Base-by-base conservation (phyloP, 2,329 filamentous ascomycete species). In the Mycogone perniciosa region DNA sequence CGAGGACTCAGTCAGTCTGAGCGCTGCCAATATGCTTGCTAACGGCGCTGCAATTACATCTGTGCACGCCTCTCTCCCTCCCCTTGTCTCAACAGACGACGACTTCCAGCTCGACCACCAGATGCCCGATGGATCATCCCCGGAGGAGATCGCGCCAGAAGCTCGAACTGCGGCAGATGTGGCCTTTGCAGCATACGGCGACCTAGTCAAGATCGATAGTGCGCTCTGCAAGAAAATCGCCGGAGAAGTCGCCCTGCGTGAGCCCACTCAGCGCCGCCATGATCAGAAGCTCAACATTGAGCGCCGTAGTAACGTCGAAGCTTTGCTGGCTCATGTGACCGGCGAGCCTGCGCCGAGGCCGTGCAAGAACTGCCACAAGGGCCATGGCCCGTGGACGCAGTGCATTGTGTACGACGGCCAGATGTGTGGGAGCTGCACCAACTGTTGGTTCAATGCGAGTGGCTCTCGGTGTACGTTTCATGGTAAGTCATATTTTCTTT, bases 361-460 rank as follows among this genome's bases (percentile, higher is more conserved):
- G 0, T 83, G 80, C 64, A 79, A 80, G 63, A 81, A 80, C 62
- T 83, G 80, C 61, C 72, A 75, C 62, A 82, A 80, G 60, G 77
- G 77, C 4, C 77, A 81, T 53, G 80, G 80, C 0, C 79, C 80
- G 0, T 83, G 79, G 79, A 76, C 70, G 1, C 70, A 71, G 11
- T 83, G 80, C 55, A 71, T 83, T n/a, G 67, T 81, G n/a, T 75
- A 79, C 26, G 75, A 76, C 44, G 79, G 79, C 1, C 76, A 80
- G 60, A 78, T 82, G 76, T 81, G 77, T 52, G 79, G 80, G 7
- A 81, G 77, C 59, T 83, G 80, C 55, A 75, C 79, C 51, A 83
- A 83, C 59, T 83, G 80, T 61, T 82, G 80, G 79, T 82, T 79
- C 63, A 83, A 83, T 51, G 79, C 79, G 6, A 81, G 77, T 46